Base-by-base conservation (phyloP, 2,329 filamentous ascomycete genomes). In the Stylonectria norvegica region DNA sequence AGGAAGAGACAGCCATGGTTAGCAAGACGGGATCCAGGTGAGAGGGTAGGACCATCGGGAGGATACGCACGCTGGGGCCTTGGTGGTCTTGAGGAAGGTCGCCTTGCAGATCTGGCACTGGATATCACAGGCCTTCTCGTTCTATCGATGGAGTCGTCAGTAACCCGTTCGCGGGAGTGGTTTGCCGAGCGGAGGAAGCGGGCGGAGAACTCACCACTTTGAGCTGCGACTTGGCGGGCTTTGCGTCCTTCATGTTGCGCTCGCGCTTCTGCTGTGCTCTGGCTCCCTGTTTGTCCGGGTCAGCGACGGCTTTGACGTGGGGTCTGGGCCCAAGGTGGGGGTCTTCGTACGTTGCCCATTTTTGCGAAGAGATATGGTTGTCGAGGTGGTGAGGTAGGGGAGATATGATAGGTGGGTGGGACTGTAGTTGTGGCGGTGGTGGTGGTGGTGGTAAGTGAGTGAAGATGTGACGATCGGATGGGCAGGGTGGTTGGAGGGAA, bases 61-160 rank as follows among this genome's bases (percentile, higher is more conserved):
- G 41, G 27, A 16, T 15, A 69, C 78, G 53, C 72, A 83, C 79
- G 84, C 81, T 57, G 83, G 83, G 47, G 76, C 79, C 60, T 84
- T 83, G 46, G 83, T 84, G 23, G 86, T 90, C 72, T 84, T 83
- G 54, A 89, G 76, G 70, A 90, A 89, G 20, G 84, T 86, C 55
- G 83, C 78, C 68, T 82, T 85, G 83, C 86, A 90, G 58, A 81
- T 72, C 52, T 78, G 69, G 75, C 86, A 90, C 66, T 87, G 83
- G 65, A 89, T 86, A 59, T 78, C 82, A 72, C 81, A 85, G 44
- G 86, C 85, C 53, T 82, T 73, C 55, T 77, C 73, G 70, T 89
- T 89, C 83, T 86, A 52, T 45, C 25, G 30, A 23, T 14, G 16
- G 18, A 7, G n/a, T 23, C 15, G 41, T 58, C 31, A 60, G 50